These are phyloP conservation scores for Cucurbita argyrosperma DNA, from an alignment of 306 rosid genomes.

Conservation along the genomic window DNA sequence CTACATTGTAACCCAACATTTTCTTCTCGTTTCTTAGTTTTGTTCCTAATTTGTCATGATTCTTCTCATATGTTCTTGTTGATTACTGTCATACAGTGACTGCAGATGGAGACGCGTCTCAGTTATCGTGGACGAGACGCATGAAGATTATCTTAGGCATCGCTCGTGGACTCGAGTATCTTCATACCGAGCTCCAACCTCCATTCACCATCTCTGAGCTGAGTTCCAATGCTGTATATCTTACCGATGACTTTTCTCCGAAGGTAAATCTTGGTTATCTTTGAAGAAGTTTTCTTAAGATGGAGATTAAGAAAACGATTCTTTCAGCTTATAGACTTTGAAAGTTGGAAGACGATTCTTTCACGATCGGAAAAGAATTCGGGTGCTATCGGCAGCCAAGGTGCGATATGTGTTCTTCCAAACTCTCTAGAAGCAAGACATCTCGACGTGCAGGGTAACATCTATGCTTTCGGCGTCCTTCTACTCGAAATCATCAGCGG, in stretches of 20 bases:
- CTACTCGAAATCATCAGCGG: constrained; percentile 82
- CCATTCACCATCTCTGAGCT: constrained; percentile 91
- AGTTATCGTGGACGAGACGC: constrained; percentile 79
- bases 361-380: constrained; percentile 77
- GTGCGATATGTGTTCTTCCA: constrained; percentile 72
- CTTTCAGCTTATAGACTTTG: constrained; percentile 86
- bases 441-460: constrained; percentile 65
- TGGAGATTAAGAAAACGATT: not conserved
- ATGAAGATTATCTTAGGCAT: constrained; percentile 78
- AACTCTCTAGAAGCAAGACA: constrained; percentile 79
- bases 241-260: constrained; percentile 87
- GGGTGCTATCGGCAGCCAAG: constrained; percentile 60
- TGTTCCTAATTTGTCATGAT: not conserved
- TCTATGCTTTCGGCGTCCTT: constrained; percentile 72
- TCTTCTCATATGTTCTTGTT: not conserved
- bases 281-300: not conserved
- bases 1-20: constrained; percentile 64
- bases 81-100: not conserved
- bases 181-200: constrained; percentile 85
- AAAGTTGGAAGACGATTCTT: constrained; percentile 92
- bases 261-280: constrained; percentile 28
- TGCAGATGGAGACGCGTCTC: constrained; percentile 70
- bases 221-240: constrained; percentile 86
- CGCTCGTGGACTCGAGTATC: constrained; percentile 74
- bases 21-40: not conserved